Base-by-base conservation (phyloP, 352 stramenopile genomes). In the Phytopythium cucurbitacearum region DNA sequence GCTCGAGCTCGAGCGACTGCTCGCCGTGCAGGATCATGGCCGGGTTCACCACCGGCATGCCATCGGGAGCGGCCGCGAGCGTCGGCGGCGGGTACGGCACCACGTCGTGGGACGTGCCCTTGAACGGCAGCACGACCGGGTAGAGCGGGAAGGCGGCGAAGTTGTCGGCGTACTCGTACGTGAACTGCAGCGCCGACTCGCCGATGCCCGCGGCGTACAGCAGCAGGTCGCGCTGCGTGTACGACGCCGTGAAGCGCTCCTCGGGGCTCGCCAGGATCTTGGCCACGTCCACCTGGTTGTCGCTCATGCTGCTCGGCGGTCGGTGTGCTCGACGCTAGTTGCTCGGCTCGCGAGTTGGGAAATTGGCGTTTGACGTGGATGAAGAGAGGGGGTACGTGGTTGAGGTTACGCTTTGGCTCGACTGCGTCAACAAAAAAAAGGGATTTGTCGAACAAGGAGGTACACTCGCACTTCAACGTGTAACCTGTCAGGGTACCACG, bases 91-190 rank as follows among this genome's bases (percentile, higher is more conserved):
- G 89, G 69, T 94, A 97, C 11, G 80, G 69, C 53, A 96, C 84
- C 28, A 96, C 73, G 51, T 96, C 86, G 35, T 95, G 84, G 41
- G 78, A 91, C 45, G 76, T 70, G 57, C 85, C 88, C 61, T 96
- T 96, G 65, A 96, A 97, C 33, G 69, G 62, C 49, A 97, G 65
- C 60, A 88, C 85, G 42, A 96, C 80, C 2, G 88, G 84, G 72
- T 94, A 97, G 28, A 93, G 71, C 11, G 89, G 89, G 70, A 97
- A 97, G 6, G 85, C 87, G 12, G 72, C 65, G 66, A 97, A 97
- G 48, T 80, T 73, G 35, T 89, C 80, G 52, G 91, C 53, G 56
- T 76, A 89, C 63, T 97, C 89, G 69, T 96, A 94, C 46, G 85
- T 92, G 68, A 95, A 97, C 60, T 91, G 81, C 41, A 95, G 71